Evolutionary conservation across 2,329 filamentous ascomycete genomes (phyloP), one percentile per base, ranked within the genome.

Genomic region (Colletotrichum brevisporum): DNA sequence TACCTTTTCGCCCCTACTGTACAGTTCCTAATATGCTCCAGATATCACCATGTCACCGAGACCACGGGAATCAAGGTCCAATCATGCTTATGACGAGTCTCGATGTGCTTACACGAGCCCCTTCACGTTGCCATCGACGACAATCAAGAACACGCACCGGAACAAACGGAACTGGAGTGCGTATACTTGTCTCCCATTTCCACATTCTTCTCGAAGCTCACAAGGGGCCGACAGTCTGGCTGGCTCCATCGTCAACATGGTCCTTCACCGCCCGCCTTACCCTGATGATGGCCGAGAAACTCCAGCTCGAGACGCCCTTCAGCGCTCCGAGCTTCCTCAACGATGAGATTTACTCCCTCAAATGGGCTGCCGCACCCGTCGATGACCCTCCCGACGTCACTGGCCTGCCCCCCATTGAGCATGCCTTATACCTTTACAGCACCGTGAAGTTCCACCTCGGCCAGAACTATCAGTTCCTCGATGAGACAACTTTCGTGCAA

Each of bases 371-470:
- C 4, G 57, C 61, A 0, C 62, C 72, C 16, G 55, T 61, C 1
- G 62, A 71, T n/a, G 73, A 74, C 0, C 67, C 66, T 0, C 77
- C 76, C 1, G 79, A 82, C 27, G 76, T 79, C 0, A 75, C 69
- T 10, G 75, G 76, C 2, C 63, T 82, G 0, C 80, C 80, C 0
- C 80, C 80, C 2, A 71, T 79, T n/a, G 74, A 78, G 58, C 70
- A 78, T 43, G 75, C 78, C 2, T 66, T 78, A 13, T 78, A 78
- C 41, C 73, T 80, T 4, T 76, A 80, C 65, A 73, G 78, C 55
- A 75, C 76, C 2, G 79, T 81, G 59, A 80, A 81, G 16, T 82
- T 81, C 26, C 80, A 82, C 16, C 75, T 82, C 0, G 76, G 79
- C 4, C 78, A 81, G 24, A 76, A 74, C 5, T 82, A 80, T 51